phyloP scores from a whole-genome alignment of 495 filamentous ascomycete genomes.

The Penicillium dipodomyicola region DNA sequence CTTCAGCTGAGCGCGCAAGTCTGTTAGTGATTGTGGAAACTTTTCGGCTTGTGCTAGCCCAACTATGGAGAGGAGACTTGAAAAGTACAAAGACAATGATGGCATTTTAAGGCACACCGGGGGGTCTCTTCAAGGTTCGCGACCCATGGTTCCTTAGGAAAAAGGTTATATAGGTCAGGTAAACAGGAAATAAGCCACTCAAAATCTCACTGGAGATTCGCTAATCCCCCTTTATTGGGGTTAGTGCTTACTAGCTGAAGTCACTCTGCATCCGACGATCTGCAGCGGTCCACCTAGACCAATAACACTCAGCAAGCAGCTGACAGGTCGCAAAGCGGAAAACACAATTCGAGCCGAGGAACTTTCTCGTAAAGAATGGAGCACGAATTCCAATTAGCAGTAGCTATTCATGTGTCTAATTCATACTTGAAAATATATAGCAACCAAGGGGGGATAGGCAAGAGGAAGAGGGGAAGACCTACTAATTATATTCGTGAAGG shows the following conservation, averaged over 20 bases:
- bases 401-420: no score
- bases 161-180: no score
- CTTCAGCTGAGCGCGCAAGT: constrained; percentile 10
- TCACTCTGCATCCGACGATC: not conserved
- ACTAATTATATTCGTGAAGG: no score
- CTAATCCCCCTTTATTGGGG: not conserved
- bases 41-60: not conserved
- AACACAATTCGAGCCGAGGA: no score
- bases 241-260: constrained; percentile 4
- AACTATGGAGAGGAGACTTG: not conserved
- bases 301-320: not conserved
- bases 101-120: not conserved
- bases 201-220: not conserved
- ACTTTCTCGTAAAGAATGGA: no score
- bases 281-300: not conserved
- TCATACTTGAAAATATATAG: no score
- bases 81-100: not conserved
- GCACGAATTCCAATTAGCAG: no score
- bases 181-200: not conserved
- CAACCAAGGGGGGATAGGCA: no score
- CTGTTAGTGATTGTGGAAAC: constrained; percentile 6
- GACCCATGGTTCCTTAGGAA: not conserved
- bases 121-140: not conserved
- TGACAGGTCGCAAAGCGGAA: not conserved
- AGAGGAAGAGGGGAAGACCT: no score